Conservation (phyloP, 176 grass and related monocot genomes). For the Lolium perenne region DNA sequence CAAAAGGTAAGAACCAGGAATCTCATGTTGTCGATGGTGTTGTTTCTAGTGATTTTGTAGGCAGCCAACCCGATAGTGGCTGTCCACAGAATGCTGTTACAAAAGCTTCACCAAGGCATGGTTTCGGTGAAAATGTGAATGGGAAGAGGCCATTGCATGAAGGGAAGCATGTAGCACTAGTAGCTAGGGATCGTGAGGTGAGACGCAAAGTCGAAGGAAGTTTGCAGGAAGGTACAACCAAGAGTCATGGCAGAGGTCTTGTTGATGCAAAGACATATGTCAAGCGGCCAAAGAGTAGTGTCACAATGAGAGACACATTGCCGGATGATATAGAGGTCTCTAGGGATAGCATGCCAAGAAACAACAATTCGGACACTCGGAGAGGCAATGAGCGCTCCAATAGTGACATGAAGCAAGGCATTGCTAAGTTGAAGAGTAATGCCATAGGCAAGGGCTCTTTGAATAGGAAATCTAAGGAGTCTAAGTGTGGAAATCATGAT, state of each 20-base stretch:
- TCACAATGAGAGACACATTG: background rate
- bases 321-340: background rate
- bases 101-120: conserved; percentile 25
- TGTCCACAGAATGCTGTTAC: background rate
- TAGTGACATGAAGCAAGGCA: conserved; percentile 16
- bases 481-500: conserved; percentile 25
- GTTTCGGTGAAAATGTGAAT: conserved; percentile 30
- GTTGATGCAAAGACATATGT: conserved; percentile 33
- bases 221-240: background rate
- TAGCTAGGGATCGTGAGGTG: background rate
- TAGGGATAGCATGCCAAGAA: background rate
- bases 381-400: background rate
- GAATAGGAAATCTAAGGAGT: background rate
- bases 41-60: conserved; percentile 18
- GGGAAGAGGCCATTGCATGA: conserved; percentile 12
- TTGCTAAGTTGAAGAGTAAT: conserved; percentile 32
- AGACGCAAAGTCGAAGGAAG: conserved; percentile 27
- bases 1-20: conserved; percentile 22
- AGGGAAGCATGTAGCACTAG: conserved; percentile 21
- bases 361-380: conserved; percentile 6
- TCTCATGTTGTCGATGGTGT: background rate
- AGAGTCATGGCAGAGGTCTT: background rate
- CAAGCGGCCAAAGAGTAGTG: conserved; percentile 9
- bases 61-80: background rate
- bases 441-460: conserved; percentile 1